These are phyloP conservation scores for Helianthus annuus DNA, from an alignment of 129 eudicot genomes.

Conservation along the genomic window DNA sequence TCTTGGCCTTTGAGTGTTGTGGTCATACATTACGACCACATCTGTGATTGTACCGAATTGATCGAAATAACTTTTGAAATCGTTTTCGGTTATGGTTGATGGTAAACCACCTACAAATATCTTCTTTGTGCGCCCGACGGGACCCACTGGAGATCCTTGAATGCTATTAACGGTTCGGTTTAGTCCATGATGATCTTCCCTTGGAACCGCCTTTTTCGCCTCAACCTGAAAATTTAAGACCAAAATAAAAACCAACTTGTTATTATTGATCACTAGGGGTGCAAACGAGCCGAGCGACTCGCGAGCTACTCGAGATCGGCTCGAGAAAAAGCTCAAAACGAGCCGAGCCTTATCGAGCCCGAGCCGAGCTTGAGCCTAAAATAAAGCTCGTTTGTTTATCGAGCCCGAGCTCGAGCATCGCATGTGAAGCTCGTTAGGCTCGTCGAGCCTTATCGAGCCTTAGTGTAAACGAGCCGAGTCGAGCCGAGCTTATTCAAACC, in stretches of 20 bases:
- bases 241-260: constrained; percentile 3
- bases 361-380: too few species aligned
- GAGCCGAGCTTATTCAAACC: too few species aligned
- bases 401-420: too few species aligned
- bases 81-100: constrained; percentile 77
- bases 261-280: neutral
- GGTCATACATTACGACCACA: constrained; percentile 93
- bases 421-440: too few species aligned
- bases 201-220: constrained; percentile 97
- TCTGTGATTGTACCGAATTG: constrained; percentile 80
- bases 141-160: constrained; percentile 71
- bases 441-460: too few species aligned
- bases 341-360: too few species aligned
- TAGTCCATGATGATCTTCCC: constrained; percentile 75
- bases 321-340: too few species aligned
- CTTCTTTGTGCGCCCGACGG: constrained; percentile 77
- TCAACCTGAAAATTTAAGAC: constrained; percentile 58
- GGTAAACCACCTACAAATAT: constrained; percentile 94
- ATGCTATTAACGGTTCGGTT: constrained; percentile 53
- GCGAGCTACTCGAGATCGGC: too few species aligned
- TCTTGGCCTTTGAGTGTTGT: constrained; percentile 89
- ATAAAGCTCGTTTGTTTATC: too few species aligned
- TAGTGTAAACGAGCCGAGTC: too few species aligned
- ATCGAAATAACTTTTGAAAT: constrained; percentile 76
- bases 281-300: too few species aligned